These are phyloP conservation scores for Macrophomina tecta DNA, from an alignment of 2,329 filamentous ascomycete species.

Conservation along the genomic window DNA sequence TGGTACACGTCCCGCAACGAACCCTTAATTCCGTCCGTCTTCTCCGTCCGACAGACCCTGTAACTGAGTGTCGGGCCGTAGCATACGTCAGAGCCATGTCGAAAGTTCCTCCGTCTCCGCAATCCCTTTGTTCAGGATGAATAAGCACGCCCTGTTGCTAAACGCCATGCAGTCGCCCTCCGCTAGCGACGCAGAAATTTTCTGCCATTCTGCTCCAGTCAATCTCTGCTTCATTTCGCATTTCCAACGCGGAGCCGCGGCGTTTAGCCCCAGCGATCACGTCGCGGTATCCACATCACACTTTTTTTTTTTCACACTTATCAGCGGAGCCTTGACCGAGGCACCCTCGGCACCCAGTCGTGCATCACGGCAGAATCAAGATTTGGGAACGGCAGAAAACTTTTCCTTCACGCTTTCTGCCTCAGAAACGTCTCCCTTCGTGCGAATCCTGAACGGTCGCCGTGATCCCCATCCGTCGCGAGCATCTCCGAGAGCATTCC, in stretches of 20 bases:
- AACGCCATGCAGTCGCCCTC: not conserved
- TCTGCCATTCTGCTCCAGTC: not conserved
- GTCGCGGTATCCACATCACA: constrained; percentile 4
- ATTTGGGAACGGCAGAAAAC: not conserved
- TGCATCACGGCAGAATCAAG: not conserved
- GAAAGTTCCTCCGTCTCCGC: constrained; percentile 11
- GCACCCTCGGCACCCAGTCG: not conserved
- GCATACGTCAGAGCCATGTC: not conserved
- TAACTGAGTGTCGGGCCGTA: not conserved
- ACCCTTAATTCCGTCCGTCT: not conserved
- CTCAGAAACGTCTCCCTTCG: not conserved
- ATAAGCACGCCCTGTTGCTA: not conserved
- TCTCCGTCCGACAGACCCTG: not conserved
- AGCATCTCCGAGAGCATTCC: not conserved
- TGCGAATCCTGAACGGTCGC: not conserved
- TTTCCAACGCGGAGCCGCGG: not conserved
- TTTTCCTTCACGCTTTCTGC: not conserved
- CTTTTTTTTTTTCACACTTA: not conserved
- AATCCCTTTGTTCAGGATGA: not conserved
- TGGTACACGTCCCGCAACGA: not conserved
- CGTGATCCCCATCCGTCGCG: not conserved
- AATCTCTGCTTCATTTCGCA: constrained; percentile 1
- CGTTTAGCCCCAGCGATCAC: not conserved
- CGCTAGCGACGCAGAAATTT: not conserved
- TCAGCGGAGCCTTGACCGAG: constrained; percentile 5